Percentiles rank a stretch among this genome's conserved stretches.
Conservation (phyloP, 148 eudicot genomes). For the Amaranthus cruentus region DNA sequence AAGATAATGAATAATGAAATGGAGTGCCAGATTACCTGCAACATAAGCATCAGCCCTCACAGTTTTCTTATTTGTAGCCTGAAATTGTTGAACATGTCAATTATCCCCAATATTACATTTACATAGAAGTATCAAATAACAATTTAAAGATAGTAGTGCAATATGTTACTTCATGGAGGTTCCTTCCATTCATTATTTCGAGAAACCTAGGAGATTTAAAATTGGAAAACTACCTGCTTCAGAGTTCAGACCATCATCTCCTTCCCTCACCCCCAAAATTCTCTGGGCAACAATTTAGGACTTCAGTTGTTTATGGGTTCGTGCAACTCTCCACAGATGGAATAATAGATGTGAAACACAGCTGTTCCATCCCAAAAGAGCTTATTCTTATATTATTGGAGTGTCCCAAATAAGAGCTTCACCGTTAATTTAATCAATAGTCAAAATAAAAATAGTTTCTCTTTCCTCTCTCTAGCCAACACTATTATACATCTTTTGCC, state of each 20-base stretch:
- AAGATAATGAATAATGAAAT: constrained; percentile 3
- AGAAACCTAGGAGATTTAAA: not conserved
- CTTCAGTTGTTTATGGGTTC: not conserved
- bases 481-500: not conserved
- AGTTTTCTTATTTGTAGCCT: constrained; percentile 92
- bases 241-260: not conserved
- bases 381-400: not conserved
- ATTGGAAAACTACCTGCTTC: not conserved
- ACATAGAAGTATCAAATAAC: constrained; percentile 1
- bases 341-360: not conserved
- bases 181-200: not conserved
- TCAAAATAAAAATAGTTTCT: not conserved
- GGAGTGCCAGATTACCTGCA: constrained; percentile 60
- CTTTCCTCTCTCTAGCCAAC: not conserved
- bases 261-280: not conserved
- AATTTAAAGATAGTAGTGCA: not conserved
- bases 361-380: not conserved
- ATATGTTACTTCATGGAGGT: not conserved
- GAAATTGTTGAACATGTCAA: constrained; percentile 22
- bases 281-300: not conserved
- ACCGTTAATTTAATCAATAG: not conserved
- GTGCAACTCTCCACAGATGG: not conserved
- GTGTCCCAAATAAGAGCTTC: not conserved
- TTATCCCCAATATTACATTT: not conserved
- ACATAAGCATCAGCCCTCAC: constrained; percentile 96